Percentiles rank a stretch among this genome's conserved stretches.
Conservation (phyloP, 345 rosid species). For the Lepidium sativum region DNA sequence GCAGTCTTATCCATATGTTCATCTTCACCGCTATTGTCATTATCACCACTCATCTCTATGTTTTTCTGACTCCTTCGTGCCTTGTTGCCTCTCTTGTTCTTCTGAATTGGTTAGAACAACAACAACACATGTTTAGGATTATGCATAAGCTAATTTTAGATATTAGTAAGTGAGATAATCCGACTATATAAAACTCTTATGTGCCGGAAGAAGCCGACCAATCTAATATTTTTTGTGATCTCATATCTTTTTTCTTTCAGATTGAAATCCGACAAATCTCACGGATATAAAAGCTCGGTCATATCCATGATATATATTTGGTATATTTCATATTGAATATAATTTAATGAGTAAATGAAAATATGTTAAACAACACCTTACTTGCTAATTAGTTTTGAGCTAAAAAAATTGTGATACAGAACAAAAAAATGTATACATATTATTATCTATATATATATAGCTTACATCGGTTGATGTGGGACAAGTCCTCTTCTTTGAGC, state of each 20-base stretch:
- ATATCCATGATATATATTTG: too few species aligned
- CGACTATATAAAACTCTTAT: background rate
- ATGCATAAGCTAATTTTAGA: background rate
- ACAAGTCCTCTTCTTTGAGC: conserved; percentile 50
- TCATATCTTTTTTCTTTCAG: too few species aligned
- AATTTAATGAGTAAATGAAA: background rate
- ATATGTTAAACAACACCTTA: background rate
- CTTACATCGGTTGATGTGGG: conserved; percentile 41
- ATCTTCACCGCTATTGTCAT: conserved; percentile 20
- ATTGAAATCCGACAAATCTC: too few species aligned
- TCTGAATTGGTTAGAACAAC: conserved; percentile 25
- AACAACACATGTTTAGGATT: background rate
- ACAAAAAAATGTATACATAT: background rate
- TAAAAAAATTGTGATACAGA: background rate
- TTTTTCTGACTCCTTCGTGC: conserved; percentile 31
- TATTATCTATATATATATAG: background rate
- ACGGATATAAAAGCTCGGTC: too few species aligned
- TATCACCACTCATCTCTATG: conserved; percentile 32
- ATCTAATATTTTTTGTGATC: too few species aligned
- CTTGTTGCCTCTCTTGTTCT: conserved; percentile 36
- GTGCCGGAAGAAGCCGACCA: too few species aligned
- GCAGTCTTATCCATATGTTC: background rate
- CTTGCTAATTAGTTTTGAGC: background rate
- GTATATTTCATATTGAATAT: too few species aligned
- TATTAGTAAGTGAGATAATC: background rate